Base-by-base conservation (phyloP, 768 basidiomycete species). In the Vishniacozyma victoriae region DNA sequence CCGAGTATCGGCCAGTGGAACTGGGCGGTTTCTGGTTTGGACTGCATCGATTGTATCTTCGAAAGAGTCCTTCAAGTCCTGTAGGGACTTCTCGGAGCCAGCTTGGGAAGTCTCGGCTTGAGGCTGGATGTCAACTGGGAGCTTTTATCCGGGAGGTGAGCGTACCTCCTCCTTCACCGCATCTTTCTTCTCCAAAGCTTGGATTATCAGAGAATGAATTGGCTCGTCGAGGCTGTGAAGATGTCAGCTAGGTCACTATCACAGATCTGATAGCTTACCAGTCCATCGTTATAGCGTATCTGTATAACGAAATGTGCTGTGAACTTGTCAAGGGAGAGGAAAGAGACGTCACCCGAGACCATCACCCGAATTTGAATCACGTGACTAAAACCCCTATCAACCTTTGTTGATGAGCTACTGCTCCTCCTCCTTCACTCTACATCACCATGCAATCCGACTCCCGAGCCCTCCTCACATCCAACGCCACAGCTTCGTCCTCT, bases 1-100 rank as follows among this genome's bases (percentile, higher is more conserved):
- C 50, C 88, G 84, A 26, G 97, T 75, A 40, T 95, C 89, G 44
- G 84, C 82, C 1, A 91, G 79, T 11, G 82, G 86, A n/a, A n/a
- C n/a, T n/a, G n/a, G n/a, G n/a, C n/a, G n/a, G n/a, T n/a, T n/a
- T n/a, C n/a, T n/a, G n/a, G n/a, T n/a, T n/a, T n/a, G n/a, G n/a
- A n/a, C n/a, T n/a, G n/a, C n/a, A n/a, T n/a, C n/a, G n/a, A n/a
- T n/a, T 50, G 84, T 79, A 20, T 75, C 72, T 49, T 78, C 77
- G 1, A 84, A 82, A 12, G 83, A 79, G 19, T 77, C 69, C 54
- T 81, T 81, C 52, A 83, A 80, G 20, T 86, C 71, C 48, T 80
- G 75, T 39, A 80, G 78, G 25, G 78, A 72, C 36, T 76, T 84
- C 86, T 43, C 13, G 20, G 5, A 41, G 22, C 40, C 19, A 49